Evolutionary conservation across 2,329 filamentous ascomycete species (phyloP).

Genomic region (Talaromyces funiculosus): DNA sequence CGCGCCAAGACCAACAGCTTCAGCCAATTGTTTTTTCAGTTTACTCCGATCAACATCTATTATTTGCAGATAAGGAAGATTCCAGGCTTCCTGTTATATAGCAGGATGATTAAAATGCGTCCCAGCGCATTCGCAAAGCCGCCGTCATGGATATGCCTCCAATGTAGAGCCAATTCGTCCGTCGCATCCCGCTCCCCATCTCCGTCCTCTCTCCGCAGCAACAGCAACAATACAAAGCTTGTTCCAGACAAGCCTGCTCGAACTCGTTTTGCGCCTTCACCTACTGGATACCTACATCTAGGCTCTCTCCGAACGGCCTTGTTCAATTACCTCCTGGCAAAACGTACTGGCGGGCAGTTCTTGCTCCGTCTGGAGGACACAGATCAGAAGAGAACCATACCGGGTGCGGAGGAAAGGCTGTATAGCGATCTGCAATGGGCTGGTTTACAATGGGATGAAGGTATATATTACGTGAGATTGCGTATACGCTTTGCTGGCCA

Average conservation of each 20-base stretch:
- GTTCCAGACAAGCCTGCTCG: conserved; percentile 55
- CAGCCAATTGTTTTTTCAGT: neutral
- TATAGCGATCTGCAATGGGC: conserved; percentile 82
- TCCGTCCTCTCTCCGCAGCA: conserved; percentile 20
- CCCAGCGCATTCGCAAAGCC: neutral
- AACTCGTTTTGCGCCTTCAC: conserved; percentile 90
- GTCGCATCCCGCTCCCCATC: conserved; percentile 18
- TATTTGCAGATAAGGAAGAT: neutral
- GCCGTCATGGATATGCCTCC: conserved; percentile 32
- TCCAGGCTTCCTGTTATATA: neutral
- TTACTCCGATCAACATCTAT: neutral
- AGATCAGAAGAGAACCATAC: conserved; percentile 80
- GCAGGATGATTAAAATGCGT: conserved; percentile 15
- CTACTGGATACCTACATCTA: conserved; percentile 87
- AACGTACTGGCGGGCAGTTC: conserved; percentile 82
- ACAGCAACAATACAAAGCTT: conserved; percentile 29
- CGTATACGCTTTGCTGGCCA: neutral
- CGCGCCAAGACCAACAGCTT: conserved; percentile 3
- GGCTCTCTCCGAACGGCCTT: conserved; percentile 87
- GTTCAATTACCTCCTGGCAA: conserved; percentile 92
- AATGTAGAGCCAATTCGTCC: conserved; percentile 31
- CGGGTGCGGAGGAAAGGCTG: conserved; percentile 70
- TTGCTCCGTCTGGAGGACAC: conserved; percentile 91
- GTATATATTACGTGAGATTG: conserved; percentile 33
- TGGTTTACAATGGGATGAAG: conserved; percentile 89